Evolutionary conservation across 1,139 yeast genomes (phyloP).

Genomic region (Casaregolazyma lundiana): DNA sequence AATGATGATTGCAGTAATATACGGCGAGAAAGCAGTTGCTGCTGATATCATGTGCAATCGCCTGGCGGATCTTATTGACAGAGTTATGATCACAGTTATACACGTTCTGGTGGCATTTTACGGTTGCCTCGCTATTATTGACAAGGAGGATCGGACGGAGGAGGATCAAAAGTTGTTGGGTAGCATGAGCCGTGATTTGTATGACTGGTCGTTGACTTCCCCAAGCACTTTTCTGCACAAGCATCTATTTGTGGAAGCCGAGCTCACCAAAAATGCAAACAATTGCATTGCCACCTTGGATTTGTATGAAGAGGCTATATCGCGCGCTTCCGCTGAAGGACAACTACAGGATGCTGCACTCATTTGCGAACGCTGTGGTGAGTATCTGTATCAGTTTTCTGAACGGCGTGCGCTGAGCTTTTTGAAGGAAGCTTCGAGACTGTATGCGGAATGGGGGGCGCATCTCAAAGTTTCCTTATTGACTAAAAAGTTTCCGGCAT

Average conservation of each 20-base stretch:
- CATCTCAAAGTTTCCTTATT: constrained; percentile 27
- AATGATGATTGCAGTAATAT: constrained; percentile 26
- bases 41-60: constrained; percentile 25
- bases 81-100: constrained; percentile 27
- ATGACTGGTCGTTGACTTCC: constrained; percentile 37
- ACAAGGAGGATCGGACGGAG: constrained; percentile 21
- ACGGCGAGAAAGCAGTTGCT: constrained; percentile 26
- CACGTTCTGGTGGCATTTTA: constrained; percentile 30
- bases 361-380: constrained; percentile 44
- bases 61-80: constrained; percentile 24
- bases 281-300: constrained; percentile 43
- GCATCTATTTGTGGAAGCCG: constrained; percentile 37
- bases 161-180: constrained; percentile 20
- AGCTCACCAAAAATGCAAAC: constrained; percentile 25
- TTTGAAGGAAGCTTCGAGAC: constrained; percentile 21
- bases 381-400: constrained; percentile 40
- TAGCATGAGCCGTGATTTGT: constrained; percentile 28
- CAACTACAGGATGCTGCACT: constrained; percentile 42
- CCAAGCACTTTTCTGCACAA: constrained; percentile 40
- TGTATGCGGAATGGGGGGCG: constrained; percentile 35
- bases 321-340: constrained; percentile 34
- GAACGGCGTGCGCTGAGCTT: constrained; percentile 27
- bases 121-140: constrained; percentile 30
- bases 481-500: constrained; percentile 23
- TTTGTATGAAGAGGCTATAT: constrained; percentile 45